A percentile compares a stretch with the other conserved stretches of the same genome.
Conservation (phyloP, 768 basidiomycete species). For the Russula brevipes region DNA sequence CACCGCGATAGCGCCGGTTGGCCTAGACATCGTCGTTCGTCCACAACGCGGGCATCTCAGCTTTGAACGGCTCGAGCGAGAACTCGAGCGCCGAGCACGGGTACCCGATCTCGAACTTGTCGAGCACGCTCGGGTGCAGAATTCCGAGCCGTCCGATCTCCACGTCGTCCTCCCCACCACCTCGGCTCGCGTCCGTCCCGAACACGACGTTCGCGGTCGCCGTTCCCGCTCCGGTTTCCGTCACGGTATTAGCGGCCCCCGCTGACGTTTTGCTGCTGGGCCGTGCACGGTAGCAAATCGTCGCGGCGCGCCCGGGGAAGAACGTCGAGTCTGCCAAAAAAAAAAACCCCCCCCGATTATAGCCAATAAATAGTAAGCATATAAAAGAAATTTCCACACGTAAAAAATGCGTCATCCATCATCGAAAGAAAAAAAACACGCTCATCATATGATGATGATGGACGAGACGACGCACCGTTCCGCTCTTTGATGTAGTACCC, state of each 20-base stretch:
- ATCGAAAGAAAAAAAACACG: not conserved
- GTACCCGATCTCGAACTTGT: constrained; percentile 90
- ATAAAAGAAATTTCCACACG: no score
- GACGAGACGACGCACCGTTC: constrained; percentile 53
- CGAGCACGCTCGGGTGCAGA: constrained; percentile 85
- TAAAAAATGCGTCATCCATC: no score
- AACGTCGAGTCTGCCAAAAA: constrained; percentile 71
- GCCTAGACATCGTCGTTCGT: constrained; percentile 41
- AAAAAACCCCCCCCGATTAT: constrained; percentile 9
- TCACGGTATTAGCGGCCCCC: no score
- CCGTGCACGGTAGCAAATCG: constrained; percentile 75
- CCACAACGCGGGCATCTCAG: constrained; percentile 54
- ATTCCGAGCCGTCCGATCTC: constrained; percentile 89
- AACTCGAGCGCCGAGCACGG: constrained; percentile 96
- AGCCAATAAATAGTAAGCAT: not conserved
- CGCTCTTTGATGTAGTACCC: constrained; percentile 93
- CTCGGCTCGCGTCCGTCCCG: constrained; percentile 42
- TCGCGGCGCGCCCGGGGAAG: constrained; percentile 93
- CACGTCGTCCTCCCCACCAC: constrained; percentile 43
- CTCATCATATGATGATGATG: not conserved
- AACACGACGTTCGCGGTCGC: constrained; percentile 30
- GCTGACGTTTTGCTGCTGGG: not conserved
- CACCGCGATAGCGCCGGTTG: not conserved
- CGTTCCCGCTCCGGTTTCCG: no score
- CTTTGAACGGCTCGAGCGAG: constrained; percentile 90